phyloP scores from a whole-genome alignment of 768 basidiomycete species.

The Termitomyces sp. region DNA sequence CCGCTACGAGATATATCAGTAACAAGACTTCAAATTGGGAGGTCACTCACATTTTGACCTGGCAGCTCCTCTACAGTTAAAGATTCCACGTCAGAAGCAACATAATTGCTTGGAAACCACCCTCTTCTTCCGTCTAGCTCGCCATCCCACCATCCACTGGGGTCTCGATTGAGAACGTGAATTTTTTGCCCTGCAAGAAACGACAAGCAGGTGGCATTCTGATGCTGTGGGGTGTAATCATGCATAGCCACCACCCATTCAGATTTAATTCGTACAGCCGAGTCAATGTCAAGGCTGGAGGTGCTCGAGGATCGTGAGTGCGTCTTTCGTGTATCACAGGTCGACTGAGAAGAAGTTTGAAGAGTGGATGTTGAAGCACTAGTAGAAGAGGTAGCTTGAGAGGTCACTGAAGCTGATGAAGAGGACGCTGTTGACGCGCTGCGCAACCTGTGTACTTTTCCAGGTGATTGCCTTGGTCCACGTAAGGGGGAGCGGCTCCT shows the following conservation, averaged over 20 bases:
- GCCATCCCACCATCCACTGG: conserved; percentile 98
- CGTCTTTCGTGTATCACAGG: conserved; percentile 14
- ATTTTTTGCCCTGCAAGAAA: conserved; percentile 92
- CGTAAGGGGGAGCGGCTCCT: conserved; percentile 30
- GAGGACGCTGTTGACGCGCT: conserved; percentile 58
- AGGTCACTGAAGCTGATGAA: conserved; percentile 53
- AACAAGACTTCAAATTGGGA: conserved; percentile 10
- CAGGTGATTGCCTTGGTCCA: conserved; percentile 32
- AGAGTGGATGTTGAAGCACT: conserved; percentile 54
- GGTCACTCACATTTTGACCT: conserved; percentile 39
- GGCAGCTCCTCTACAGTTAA: conserved; percentile 58
- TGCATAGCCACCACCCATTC: conserved; percentile 92
- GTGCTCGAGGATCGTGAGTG: conserved; percentile 41
- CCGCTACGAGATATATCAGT: conserved; percentile 20
- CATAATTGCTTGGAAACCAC: conserved; percentile 99
- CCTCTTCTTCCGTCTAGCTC: conserved; percentile 86
- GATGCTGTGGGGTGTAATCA: conserved; percentile 75
- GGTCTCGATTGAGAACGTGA: conserved; percentile 83
- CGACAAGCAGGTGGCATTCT: conserved; percentile 77
- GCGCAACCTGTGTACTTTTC: conserved; percentile 36
- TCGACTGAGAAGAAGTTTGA: conserved; percentile 31
- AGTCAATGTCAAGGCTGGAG: conserved; percentile 42
- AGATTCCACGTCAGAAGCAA: conserved; percentile 61
- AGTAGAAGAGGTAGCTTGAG: conserved; percentile 54
- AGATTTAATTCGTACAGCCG: conserved; percentile 45